Evolutionary conservation across 1,139 yeast species (phyloP).

Genomic region (Saccharomyces pastorianus): DNA sequence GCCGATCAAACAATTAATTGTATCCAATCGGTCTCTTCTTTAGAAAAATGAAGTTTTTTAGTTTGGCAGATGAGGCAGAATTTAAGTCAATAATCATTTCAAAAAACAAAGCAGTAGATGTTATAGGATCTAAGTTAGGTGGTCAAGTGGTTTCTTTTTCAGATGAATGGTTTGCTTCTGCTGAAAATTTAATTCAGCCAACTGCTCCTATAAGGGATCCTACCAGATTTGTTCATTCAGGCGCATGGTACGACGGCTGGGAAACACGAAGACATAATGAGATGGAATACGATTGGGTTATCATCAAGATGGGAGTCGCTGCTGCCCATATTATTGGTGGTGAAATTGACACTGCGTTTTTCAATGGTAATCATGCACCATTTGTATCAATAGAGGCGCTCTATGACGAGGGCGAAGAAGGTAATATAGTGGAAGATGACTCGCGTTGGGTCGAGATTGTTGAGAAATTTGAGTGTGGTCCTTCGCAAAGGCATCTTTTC

Average conservation of each 20-base stretch:
- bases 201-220: conserved; percentile 72
- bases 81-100: conserved; percentile 9
- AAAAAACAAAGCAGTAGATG: conserved; percentile 38
- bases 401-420: conserved; percentile 25
- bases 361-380: conserved; percentile 94
- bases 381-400: conserved; percentile 77
- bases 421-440: conserved; percentile 28
- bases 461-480: conserved; percentile 72
- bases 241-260: conserved; percentile 99
- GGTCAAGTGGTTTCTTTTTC: conserved; percentile 62
- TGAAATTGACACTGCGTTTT: conserved; percentile 87
- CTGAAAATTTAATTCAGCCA: conserved; percentile 79
- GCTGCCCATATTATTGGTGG: conserved; percentile 72
- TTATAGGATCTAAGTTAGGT: conserved; percentile 77
- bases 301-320: conserved; percentile 73
- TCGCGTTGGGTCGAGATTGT: conserved; percentile 65
- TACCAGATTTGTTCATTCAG: conserved; percentile 68
- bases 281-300: conserved; percentile 78
- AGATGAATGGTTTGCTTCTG: conserved; percentile 94
- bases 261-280: conserved; percentile 90
- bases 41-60: neutral
- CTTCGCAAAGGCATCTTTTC: conserved; percentile 78
- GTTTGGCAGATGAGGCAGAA: conserved; percentile 3
- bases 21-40: neutral
- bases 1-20: neutral